Base-by-base conservation (phyloP, 208 protist species). In the Willaertia magna region DNA sequence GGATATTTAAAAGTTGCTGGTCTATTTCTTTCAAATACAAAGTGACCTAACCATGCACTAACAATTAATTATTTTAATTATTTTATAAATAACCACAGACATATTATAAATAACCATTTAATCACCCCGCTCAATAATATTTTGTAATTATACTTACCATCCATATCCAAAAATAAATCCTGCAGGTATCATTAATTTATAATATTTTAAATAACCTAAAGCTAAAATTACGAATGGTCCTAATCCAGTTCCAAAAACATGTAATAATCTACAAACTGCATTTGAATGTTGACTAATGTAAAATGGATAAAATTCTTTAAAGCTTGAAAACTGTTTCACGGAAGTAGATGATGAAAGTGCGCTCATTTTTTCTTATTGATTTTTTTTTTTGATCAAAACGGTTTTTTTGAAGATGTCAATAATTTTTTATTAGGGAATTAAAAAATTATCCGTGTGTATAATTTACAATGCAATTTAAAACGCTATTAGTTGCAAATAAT, bases 41-140 rank as follows among this genome's bases (percentile, higher is more conserved):
- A 90, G 44, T 90, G 89, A 30, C 88, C 87, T 16, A 89, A 74
- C 89, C 89, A 90, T 18, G 89, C 88, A 88, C n/a, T n/a, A n/a
- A n/a, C n/a, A n/a, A n/a, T n/a, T n/a, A n/a, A n/a, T n/a, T n/a
- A n/a, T n/a, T n/a, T n/a, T n/a, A n/a, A n/a, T n/a, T n/a, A n/a
- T n/a, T n/a, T n/a, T n/a, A n/a, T n/a, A n/a, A n/a, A n/a, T n/a
- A n/a, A n/a, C n/a, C n/a, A n/a, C n/a, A n/a, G n/a, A n/a, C n/a
- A n/a, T n/a, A n/a, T n/a, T n/a, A n/a, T n/a, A n/a, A n/a, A n/a
- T n/a, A n/a, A n/a, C n/a, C n/a, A n/a, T n/a, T n/a, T n/a, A n/a
- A n/a, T n/a, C n/a, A n/a, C n/a, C n/a, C n/a, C n/a, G n/a, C n/a
- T n/a, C n/a, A n/a, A n/a, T n/a, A n/a, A n/a, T n/a, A n/a, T n/a